Evolutionary conservation across 495 filamentous ascomycete species (phyloP).

Genomic region (Penicillium argentinense): DNA sequence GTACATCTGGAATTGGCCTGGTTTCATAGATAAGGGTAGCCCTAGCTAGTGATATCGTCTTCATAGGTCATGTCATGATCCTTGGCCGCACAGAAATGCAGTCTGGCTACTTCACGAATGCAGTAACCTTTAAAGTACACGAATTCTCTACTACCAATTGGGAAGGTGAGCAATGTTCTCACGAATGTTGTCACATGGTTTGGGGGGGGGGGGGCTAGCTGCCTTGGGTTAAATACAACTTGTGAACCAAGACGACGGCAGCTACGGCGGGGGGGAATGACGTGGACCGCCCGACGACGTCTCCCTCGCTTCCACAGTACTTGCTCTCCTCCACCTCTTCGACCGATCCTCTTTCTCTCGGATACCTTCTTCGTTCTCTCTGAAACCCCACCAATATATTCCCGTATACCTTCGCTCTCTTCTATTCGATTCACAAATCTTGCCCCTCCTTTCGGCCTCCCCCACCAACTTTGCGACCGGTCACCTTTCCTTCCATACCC

Average conservation of each 20-base stretch:
- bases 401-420: background rate
- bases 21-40: no score
- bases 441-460: constrained; percentile 3
- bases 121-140: background rate
- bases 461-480: background rate
- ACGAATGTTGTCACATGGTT: no score
- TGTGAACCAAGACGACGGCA: no score
- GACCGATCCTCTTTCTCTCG: background rate
- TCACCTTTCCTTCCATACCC: constrained; percentile 8
- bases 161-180: no score
- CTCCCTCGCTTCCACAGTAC: constrained; percentile 10
- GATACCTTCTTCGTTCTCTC: no score
- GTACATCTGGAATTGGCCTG: background rate
- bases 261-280: no score
- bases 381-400: no score
- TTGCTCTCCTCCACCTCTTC: constrained; percentile 1
- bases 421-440: constrained; percentile 1
- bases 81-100: background rate
- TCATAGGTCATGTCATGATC: background rate
- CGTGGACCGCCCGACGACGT: constrained; percentile 23
- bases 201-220: no score
- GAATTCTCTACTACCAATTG: no score
- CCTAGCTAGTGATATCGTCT: background rate
- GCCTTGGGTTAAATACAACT: no score
- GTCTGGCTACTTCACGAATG: background rate